Evolutionary conservation across 2,329 filamentous ascomycete genomes (phyloP).

Genomic region (Beauveria medogensis): DNA sequence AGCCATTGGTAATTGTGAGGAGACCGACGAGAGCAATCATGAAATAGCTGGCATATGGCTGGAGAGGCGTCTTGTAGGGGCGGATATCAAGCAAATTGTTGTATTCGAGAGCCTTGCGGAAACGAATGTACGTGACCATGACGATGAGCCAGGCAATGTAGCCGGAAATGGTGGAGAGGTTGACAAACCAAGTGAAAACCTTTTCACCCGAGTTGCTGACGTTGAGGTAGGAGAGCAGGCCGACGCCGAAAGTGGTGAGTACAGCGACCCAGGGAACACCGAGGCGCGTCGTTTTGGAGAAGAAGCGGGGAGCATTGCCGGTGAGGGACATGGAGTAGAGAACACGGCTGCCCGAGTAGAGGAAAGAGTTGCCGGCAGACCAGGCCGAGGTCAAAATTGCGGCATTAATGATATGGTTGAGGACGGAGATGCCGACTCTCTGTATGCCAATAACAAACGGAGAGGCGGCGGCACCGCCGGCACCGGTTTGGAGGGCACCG

Average conservation of each 20-base stretch:
- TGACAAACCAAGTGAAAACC: constrained; percentile 66
- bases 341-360: constrained; percentile 61
- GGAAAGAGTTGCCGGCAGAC: constrained; percentile 53
- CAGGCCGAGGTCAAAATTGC: constrained; percentile 59
- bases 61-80: constrained; percentile 44
- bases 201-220: constrained; percentile 51
- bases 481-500: constrained; percentile 38
- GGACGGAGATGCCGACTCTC: constrained; percentile 51
- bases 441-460: constrained; percentile 63
- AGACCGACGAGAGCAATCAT: constrained; percentile 50
- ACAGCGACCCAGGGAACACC: constrained; percentile 54
- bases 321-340: constrained; percentile 60
- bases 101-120: constrained; percentile 46
- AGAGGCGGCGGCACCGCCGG: constrained; percentile 42
- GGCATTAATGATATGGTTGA: constrained; percentile 61
- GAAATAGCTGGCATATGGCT: constrained; percentile 58
- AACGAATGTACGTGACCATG: constrained; percentile 51
- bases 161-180: constrained; percentile 56
- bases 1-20: constrained; percentile 67
- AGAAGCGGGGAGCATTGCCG: constrained; percentile 56
- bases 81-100: constrained; percentile 42
- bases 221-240: constrained; percentile 63
- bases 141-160: constrained; percentile 54
- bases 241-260: constrained; percentile 47
- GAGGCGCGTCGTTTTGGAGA: constrained; percentile 49